Base-by-base conservation (phyloP, 306 rosid genomes). In the Rubus parviflorus region DNA sequence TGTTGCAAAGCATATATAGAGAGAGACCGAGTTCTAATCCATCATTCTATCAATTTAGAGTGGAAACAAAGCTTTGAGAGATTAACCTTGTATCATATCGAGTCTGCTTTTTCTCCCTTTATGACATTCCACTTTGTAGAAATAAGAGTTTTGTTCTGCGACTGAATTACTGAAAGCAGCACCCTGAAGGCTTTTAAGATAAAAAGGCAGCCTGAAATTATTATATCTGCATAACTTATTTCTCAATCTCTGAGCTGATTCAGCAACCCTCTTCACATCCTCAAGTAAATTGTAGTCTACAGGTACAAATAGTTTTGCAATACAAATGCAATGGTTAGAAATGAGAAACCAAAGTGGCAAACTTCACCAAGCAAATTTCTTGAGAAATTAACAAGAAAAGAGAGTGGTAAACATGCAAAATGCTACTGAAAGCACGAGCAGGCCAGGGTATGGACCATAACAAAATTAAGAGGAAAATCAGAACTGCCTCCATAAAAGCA, bases 231-330 rank as follows among this genome's bases (percentile, higher is more conserved):
- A 87, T 77, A 92, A 76, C 73, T 88, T 90, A 74, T 74, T 82
- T 86, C 97, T 89, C 78, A 74, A 78, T 74, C 97, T 87, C 68
- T 83, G 87, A 79, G 99, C 87, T 66, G 94, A 90, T 78, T 95
- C 98, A 75, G 97, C 85, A 75, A 85, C 89, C 84, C 97, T 91
- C 89, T 91, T 95, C 80, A 84, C 83, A 73, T 95, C 97, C 89
- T 95, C 98, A 2, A 95, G 88, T 82, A 95, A 86, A 89, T 86
- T 87, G 80, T 87, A 95, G 68, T 95, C 99, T 95, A 77, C 30
- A 73, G 6, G 40, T 47, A 83, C 5, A 86, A 88, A 94, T 30
- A 67, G 7, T 68, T 20, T 47, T 22, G 54, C 22, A 67, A 65
- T 62, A 51, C 51, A 60, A 19, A 60, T 52, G 17, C 56, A 45